These are phyloP conservation scores for Ceratocystiopsis sp. DNA, from an alignment of 2,329 filamentous ascomycete species.

Conservation along the genomic window DNA sequence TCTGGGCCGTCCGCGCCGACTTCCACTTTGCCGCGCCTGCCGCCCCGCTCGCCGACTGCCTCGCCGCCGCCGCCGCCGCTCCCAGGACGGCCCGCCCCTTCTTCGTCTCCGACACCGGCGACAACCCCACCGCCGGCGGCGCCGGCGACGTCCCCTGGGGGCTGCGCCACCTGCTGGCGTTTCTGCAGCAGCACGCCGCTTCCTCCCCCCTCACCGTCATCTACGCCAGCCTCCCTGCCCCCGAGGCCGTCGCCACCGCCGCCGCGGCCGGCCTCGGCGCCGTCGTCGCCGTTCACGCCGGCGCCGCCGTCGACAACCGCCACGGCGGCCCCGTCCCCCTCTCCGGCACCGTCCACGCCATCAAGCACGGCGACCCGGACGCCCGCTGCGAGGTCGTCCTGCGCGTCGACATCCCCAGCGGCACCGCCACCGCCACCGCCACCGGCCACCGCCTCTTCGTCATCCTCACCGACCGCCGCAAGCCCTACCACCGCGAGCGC, in stretches of 20 bases:
- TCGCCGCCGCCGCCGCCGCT: conserved; percentile 26
- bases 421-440: neutral
- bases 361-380: conserved; percentile 31
- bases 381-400: conserved; percentile 31
- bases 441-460: conserved; percentile 21
- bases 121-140: conserved; percentile 37
- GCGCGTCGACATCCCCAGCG: conserved; percentile 20
- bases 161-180: conserved; percentile 22
- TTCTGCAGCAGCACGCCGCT: conserved; percentile 18
- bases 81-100: conserved; percentile 22
- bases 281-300: conserved; percentile 31
- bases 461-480: conserved; percentile 33
- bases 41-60: conserved; percentile 27
- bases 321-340: conserved; percentile 31
- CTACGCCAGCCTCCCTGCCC: conserved; percentile 34
- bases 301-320: conserved; percentile 29
- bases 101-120: conserved; percentile 38
- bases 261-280: conserved; percentile 27
- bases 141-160: conserved; percentile 37
- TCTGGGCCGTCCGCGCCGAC: conserved; percentile 28
- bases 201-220: conserved; percentile 24
- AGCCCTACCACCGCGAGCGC: conserved; percentile 34
- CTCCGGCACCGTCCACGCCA: conserved; percentile 31
- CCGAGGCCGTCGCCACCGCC: conserved; percentile 23
- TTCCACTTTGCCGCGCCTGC: conserved; percentile 36